phyloP scores from a whole-genome alignment of 257 asterid species.

The Fraxinus pennsylvanica region DNA sequence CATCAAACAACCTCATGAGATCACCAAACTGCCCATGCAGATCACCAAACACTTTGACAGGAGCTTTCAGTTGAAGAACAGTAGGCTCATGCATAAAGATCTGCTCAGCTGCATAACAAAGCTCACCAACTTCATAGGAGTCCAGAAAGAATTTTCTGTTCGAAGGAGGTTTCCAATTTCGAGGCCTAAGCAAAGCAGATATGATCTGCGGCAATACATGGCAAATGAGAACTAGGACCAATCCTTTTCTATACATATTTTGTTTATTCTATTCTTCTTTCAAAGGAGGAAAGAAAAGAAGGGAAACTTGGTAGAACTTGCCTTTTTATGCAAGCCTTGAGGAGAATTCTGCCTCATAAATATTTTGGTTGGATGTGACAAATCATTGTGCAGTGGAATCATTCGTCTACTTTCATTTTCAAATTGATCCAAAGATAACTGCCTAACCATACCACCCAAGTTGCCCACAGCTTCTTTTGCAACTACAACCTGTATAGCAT shows the following conservation, averaged over 20 bases:
- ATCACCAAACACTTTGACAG: constrained; percentile 96
- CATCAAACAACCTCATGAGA: constrained; percentile 95
- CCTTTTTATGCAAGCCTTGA: constrained; percentile 99
- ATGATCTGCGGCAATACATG: constrained; percentile 58
- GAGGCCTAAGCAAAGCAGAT: constrained; percentile 88
- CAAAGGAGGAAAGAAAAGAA: constrained; percentile 2
- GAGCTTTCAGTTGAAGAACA: constrained; percentile 98
- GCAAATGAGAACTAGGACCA: constrained; percentile 16
- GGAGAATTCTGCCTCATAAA: constrained; percentile 87
- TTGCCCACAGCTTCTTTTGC: constrained; percentile 95
- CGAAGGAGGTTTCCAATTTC: constrained; percentile 92
- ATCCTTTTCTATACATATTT: background rate
- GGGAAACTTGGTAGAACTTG: constrained; percentile 31
- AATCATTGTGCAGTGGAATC: constrained; percentile 71
- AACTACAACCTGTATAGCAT: constrained; percentile 81
- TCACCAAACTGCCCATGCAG: constrained; percentile 99
- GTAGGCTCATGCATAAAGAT: constrained; percentile 95
- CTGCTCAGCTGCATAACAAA: constrained; percentile 98
- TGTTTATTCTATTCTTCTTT: background rate
- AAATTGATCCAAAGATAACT: constrained; percentile 94
- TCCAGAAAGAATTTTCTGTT: constrained; percentile 94
- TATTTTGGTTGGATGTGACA: constrained; percentile 79
- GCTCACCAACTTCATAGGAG: constrained; percentile 97
- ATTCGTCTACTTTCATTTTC: constrained; percentile 98
- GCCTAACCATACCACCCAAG: constrained; percentile 98